Percentiles rank a stretch among this genome's conserved stretches.
These are phyloP conservation scores for Raffaelea deltoideospora DNA, from an alignment of 2,329 filamentous ascomycete species.

Conservation along the genomic window DNA sequence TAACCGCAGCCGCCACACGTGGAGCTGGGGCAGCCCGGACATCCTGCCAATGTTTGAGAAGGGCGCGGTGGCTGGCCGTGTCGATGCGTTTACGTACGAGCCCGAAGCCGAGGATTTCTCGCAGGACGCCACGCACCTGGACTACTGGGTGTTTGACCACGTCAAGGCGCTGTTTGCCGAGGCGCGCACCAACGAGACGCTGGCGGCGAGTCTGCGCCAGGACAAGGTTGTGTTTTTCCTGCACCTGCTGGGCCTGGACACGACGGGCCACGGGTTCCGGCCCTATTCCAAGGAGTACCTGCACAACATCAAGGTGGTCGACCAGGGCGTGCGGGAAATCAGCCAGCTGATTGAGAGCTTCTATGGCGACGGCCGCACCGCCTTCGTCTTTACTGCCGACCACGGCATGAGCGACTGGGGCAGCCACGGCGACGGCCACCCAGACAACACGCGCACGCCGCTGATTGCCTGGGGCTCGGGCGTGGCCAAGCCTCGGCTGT, in stretches of 20 bases:
- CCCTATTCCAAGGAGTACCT: slow-evolving; percentile 95
- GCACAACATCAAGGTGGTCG: slow-evolving; percentile 86
- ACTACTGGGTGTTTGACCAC: slow-evolving; percentile 90
- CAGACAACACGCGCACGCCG: slow-evolving; percentile 90
- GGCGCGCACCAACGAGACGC: slow-evolving; percentile 60
- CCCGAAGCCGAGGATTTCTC: slow-evolving; percentile 85
- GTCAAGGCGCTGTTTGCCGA: slow-evolving; percentile 76
- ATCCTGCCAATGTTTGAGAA: slow-evolving; percentile 95
- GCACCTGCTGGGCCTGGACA: slow-evolving; percentile 84
- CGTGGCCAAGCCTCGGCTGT: slow-evolving; percentile 56
- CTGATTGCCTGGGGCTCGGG: slow-evolving; percentile 89
- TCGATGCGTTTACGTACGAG: slow-evolving; percentile 75
- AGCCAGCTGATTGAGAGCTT: slow-evolving; percentile 70
- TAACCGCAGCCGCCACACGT: slow-evolving; percentile 90
- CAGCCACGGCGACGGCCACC: slow-evolving; percentile 96
- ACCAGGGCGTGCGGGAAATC: slow-evolving; percentile 76
- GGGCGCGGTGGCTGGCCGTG: slow-evolving; percentile 73
- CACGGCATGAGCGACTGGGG: slow-evolving; percentile 99
- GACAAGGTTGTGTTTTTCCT: slow-evolving; percentile 92
- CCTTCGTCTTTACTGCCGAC: slow-evolving; percentile 93
- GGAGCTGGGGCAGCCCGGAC: slow-evolving; percentile 98
- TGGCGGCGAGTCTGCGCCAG: slow-evolving; percentile 57
- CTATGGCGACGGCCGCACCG: slow-evolving; percentile 71
- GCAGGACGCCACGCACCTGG: slow-evolving; percentile 62
- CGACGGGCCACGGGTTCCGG: slow-evolving; percentile 68